A percentile compares a stretch with the other conserved stretches of the same genome.
Conservation (phyloP, 208 protist genomes). For the Wallacemonas sp. region DNA sequence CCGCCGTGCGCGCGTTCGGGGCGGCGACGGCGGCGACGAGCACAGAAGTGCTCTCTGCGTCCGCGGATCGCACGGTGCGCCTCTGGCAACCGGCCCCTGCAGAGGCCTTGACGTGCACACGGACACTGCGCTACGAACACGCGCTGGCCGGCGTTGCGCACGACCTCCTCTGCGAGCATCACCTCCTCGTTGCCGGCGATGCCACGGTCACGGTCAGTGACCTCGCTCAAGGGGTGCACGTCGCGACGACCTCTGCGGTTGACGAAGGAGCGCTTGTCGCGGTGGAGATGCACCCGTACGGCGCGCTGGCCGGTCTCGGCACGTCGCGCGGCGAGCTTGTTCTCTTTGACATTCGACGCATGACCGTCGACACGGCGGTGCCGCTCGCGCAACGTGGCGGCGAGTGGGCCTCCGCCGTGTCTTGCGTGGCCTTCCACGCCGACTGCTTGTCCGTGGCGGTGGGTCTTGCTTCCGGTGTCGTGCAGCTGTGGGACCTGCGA, state of each 20-base stretch:
- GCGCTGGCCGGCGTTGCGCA: constrained; percentile 30
- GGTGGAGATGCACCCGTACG: constrained; percentile 67
- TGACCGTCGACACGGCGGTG: constrained; percentile 77
- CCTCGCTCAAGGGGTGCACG: constrained; percentile 27
- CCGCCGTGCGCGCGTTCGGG: constrained; percentile 24
- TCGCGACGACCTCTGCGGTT: constrained; percentile 19
- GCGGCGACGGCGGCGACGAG: not conserved
- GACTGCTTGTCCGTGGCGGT: constrained; percentile 94
- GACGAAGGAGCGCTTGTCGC: constrained; percentile 11
- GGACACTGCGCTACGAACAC: constrained; percentile 45
- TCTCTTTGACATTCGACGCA: constrained; percentile 91
- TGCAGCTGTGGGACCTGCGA: constrained; percentile 96
- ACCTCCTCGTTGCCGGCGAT: constrained; percentile 28
- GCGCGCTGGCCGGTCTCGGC: constrained; percentile 52
- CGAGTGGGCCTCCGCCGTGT: constrained; percentile 19
- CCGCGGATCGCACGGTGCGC: constrained; percentile 97
- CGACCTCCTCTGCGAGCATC: constrained; percentile 28
- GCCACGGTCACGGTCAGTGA: constrained; percentile 34
- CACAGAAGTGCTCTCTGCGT: constrained; percentile 91
- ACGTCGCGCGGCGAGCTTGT: constrained; percentile 47
- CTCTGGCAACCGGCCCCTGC: constrained; percentile 89
- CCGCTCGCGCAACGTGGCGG: constrained; percentile 22
- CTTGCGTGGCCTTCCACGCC: constrained; percentile 85
- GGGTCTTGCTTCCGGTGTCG: constrained; percentile 57
- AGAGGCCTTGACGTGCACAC: constrained; percentile 24